A percentile compares a stretch with the other conserved stretches of the same genome.
phyloP scores from a whole-genome alignment of 495 filamentous ascomycete genomes.

The Penicillium arizonense region DNA sequence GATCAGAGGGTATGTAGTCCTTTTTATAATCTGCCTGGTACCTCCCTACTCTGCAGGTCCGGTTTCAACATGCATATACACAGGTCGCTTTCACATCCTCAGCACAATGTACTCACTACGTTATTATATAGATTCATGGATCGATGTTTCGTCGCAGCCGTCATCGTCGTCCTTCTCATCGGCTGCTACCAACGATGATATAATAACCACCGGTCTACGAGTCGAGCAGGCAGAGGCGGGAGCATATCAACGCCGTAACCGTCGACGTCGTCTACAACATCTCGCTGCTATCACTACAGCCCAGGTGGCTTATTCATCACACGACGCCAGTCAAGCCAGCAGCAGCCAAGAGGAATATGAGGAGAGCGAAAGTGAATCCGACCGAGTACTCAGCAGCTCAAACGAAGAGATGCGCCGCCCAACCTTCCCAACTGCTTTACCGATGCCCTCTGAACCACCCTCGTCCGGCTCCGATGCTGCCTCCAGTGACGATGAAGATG shows the following conservation, averaged over 20 bases:
- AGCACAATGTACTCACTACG: conserved; percentile 53
- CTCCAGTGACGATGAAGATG: conserved; percentile 67
- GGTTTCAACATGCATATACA: conserved; percentile 21
- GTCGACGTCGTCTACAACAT: conserved; percentile 54
- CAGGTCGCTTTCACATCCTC: conserved; percentile 21
- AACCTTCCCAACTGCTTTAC: conserved; percentile 18
- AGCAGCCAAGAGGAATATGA: conserved; percentile 93
- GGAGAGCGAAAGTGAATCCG: conserved; percentile 82
- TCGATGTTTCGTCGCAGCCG: conserved; percentile 90
- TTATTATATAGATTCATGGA: conserved; percentile 83
- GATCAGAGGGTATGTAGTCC: conserved; percentile 46
- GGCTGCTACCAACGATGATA: conserved; percentile 69
- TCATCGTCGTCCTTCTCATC: conserved; percentile 91
- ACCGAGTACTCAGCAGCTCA: conserved; percentile 79
- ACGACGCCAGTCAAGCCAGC: conserved; percentile 33
- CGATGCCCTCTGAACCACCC: conserved; percentile 21
- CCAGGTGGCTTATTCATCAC: conserved; percentile 48
- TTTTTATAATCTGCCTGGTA: conserved; percentile 18
- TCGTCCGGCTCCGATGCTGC: conserved; percentile 43
- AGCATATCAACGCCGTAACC: conserved; percentile 42
- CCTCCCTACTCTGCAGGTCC: conserved; percentile 9
- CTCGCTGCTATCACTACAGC: conserved; percentile 43
- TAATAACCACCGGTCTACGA: conserved; percentile 80
- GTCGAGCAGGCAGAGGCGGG: conserved; percentile 55
- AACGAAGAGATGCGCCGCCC: conserved; percentile 64